Evolutionary conservation across 352 stramenopile species (phyloP), one percentile per base, ranked within the genome.

Genomic region (Phytophthora capsici): DNA sequence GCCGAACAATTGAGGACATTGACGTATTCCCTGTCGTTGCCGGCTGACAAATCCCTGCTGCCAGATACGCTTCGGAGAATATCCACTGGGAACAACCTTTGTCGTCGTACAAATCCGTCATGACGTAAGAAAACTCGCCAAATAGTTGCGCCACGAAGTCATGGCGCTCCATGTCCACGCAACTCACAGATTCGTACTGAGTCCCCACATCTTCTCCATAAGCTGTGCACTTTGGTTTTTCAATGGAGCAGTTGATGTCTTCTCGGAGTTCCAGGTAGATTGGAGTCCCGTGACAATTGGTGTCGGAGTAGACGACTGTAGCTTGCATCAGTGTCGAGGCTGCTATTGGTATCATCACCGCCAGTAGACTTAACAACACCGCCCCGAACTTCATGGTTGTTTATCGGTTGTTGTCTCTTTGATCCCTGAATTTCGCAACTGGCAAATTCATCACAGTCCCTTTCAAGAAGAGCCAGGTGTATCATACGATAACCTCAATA

Each of bases 41-140:
- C 7, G n/a, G 26, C 41, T 49, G 19, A 25, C 52, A 63, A 7
- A 48, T 63, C 3, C 52, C 60, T 57, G 59, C 37, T 22, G 50
- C 59, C 2, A 68, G 34, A 36, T 23, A 62, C 2, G 50, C 30
- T 1, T n/a, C 14, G 4, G 36, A 23, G 7, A 49, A 5, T 46
- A 6, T 2, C 4, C 32, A 20, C 19, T 40, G 8, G 28, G 28
- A 34, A 26, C 59, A 68, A 5, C 28, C 22, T 10, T 26, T n/a
- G 6, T 55, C 6, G 12, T 48, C 25, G 36, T 32, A 67, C 12
- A 50, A 6, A 17, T 67, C 59, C 43, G 56, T 2, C 34, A 19
- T 49, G 20, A 49, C 43, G 43, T 49, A 49, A 3, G 43, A 17
- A 22, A 61, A 62, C 2, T 20, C 50, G 9, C 20, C 36, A 25